These are phyloP conservation scores for Trichoderma lentiforme DNA, from an alignment of 2,329 filamentous ascomycete species.

Conservation along the genomic window DNA sequence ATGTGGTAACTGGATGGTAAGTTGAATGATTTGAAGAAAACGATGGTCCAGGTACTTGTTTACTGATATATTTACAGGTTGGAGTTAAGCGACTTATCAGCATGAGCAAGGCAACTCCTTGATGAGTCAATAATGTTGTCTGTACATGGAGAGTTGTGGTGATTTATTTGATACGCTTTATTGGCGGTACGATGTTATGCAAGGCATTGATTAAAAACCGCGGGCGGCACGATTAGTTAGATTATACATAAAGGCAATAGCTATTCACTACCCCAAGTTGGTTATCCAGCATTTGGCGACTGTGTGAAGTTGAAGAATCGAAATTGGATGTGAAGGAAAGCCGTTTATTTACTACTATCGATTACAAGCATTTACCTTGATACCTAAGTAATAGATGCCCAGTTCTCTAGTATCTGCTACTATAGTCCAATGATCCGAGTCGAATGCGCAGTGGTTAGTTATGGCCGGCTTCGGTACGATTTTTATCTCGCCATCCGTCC, in stretches of 20 bases:
- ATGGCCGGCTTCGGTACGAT: too few species aligned
- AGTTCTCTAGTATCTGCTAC: background rate
- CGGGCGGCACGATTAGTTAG: conserved; percentile 24
- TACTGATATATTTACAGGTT: conserved; percentile 53
- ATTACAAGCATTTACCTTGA: background rate
- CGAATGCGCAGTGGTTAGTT: background rate
- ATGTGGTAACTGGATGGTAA: conserved; percentile 84
- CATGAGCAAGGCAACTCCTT: conserved; percentile 75
- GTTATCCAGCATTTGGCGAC: background rate
- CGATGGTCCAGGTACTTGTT: background rate
- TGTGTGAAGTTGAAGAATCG: background rate
- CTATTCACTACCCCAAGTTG: background rate
- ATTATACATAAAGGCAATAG: conserved; percentile 21
- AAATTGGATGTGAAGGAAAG: background rate
- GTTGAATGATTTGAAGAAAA: conserved; percentile 30
- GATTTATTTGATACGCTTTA: conserved; percentile 19
- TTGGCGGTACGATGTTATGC: conserved; percentile 24
- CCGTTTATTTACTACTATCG: background rate
- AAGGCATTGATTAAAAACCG: conserved; percentile 20
- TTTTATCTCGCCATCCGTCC: background rate
- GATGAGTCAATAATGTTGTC: conserved; percentile 20
- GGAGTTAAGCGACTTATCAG: conserved; percentile 73
- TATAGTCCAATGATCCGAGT: background rate
- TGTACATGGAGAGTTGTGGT: conserved; percentile 20
- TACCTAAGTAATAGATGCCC: background rate